These are phyloP conservation scores for Arthromyces matolae DNA, from an alignment of 768 basidiomycete genomes.

Conservation along the genomic window DNA sequence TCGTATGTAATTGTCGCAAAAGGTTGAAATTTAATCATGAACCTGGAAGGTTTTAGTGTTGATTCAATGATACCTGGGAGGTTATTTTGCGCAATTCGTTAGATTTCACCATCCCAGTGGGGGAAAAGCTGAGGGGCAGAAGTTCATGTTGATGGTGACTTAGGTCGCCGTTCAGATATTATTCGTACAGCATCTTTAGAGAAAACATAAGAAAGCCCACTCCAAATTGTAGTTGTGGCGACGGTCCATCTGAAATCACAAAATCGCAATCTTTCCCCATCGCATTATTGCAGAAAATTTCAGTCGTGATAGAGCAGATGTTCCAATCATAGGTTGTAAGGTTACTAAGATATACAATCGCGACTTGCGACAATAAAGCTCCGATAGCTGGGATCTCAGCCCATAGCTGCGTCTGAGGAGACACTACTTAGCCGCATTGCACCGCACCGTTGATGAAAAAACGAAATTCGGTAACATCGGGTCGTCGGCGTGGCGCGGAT, in stretches of 20 bases:
- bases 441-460: too few species aligned
- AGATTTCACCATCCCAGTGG: not conserved
- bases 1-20: too few species aligned
- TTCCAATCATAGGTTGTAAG: conserved; percentile 18
- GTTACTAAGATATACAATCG: not conserved
- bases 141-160: conserved; percentile 20
- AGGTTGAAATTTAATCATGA: conserved; percentile 51
- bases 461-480: too few species aligned
- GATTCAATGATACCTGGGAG: too few species aligned
- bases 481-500: too few species aligned
- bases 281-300: too few species aligned
- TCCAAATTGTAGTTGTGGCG: conserved; percentile 88
- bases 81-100: not conserved
- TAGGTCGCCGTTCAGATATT: conserved; percentile 34
- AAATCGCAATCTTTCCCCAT: too few species aligned
- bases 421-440: too few species aligned
- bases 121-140: not conserved
- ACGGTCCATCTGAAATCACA: conserved; percentile 65
- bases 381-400: not conserved
- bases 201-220: conserved; percentile 80
- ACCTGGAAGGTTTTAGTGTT: too few species aligned
- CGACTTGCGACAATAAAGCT: not conserved
- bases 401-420: too few species aligned
- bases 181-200: conserved; percentile 72
- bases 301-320: too few species aligned